phyloP scores from a whole-genome alignment of 495 filamentous ascomycete genomes.

The Aspergillus mulundensis region DNA sequence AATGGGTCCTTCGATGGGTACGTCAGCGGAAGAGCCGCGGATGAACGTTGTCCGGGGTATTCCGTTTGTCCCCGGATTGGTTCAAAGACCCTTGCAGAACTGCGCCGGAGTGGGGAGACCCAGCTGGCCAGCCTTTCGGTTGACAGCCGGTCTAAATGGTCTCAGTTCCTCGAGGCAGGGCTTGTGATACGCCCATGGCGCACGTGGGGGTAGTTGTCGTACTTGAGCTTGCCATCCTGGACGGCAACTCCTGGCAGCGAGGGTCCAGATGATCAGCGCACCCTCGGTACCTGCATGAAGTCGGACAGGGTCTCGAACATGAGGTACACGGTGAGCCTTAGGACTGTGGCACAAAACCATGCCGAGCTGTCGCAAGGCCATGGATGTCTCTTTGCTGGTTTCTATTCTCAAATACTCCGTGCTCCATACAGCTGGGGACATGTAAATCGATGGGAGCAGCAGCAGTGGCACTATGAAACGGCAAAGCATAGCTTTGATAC shows the following conservation, averaged over 20 bases:
- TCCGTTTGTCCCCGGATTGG: constrained; percentile 7
- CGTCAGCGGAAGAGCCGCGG: constrained; percentile 24
- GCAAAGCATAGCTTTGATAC: neutral
- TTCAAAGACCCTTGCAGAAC: constrained; percentile 8
- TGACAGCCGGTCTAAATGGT: neutral
- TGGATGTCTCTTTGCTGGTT: neutral
- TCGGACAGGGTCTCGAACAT: neutral
- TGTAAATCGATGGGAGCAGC: neutral
- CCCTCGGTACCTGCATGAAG: constrained; percentile 13
- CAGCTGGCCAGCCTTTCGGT: constrained; percentile 11
- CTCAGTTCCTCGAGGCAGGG: neutral
- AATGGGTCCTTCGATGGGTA: constrained; percentile 38
- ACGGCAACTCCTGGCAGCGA: neutral
- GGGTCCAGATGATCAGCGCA: constrained; percentile 1
- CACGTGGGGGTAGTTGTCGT: constrained; percentile 3
- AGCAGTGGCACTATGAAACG: neutral
- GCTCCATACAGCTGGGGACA: neutral
- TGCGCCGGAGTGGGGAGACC: constrained; percentile 20
- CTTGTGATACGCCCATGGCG: constrained; percentile 2
- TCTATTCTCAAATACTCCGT: neutral
- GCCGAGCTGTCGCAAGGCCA: neutral
- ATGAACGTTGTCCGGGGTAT: constrained; percentile 2
- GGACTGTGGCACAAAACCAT: neutral
- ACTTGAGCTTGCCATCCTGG: neutral
- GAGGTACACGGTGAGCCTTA: neutral